Evolutionary conservation across 768 basidiomycete species (phyloP).

Genomic region (Suillus bovinus): DNA sequence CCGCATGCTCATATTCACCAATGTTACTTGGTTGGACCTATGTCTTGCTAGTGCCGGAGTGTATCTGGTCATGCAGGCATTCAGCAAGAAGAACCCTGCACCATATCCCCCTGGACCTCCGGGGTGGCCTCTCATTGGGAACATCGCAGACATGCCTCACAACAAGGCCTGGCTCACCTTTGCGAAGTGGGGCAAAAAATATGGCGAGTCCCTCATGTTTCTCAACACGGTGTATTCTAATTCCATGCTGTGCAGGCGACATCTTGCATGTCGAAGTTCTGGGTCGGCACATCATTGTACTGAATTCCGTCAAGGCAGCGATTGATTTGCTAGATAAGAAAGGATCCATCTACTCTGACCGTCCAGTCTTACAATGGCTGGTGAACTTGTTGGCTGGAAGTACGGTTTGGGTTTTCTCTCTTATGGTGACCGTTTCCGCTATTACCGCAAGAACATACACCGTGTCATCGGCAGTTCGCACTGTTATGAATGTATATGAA

Average conservation of each 20-base stretch:
- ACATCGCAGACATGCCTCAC: too few species aligned
- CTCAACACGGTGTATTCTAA: neutral
- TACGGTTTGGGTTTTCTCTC: too few species aligned
- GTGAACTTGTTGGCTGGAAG: too few species aligned
- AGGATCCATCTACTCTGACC: constrained; percentile 64
- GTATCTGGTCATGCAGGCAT: constrained; percentile 26
- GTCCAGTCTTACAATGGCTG: too few species aligned
- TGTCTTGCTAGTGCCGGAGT: constrained; percentile 30
- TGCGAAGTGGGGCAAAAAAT: constrained; percentile 45
- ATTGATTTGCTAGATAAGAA: constrained; percentile 65
- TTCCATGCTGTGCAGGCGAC: constrained; percentile 47
- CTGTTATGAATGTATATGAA: too few species aligned
- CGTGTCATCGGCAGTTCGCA: too few species aligned
- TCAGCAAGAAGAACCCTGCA: too few species aligned
- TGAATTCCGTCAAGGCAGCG: constrained; percentile 52
- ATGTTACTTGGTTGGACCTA: constrained; percentile 31
- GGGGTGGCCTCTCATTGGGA: too few species aligned
- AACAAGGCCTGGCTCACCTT: too few species aligned
- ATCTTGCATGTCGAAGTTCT: constrained; percentile 60
- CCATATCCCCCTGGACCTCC: too few species aligned
- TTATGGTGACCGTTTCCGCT: too few species aligned
- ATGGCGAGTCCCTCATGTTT: constrained; percentile 30
- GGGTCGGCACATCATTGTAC: constrained; percentile 56
- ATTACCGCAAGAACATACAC: too few species aligned
- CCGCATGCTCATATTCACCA: constrained; percentile 22